Base-by-base conservation (phyloP, 371 early-diverging fungal species). In the Mucor piriformis region DNA sequence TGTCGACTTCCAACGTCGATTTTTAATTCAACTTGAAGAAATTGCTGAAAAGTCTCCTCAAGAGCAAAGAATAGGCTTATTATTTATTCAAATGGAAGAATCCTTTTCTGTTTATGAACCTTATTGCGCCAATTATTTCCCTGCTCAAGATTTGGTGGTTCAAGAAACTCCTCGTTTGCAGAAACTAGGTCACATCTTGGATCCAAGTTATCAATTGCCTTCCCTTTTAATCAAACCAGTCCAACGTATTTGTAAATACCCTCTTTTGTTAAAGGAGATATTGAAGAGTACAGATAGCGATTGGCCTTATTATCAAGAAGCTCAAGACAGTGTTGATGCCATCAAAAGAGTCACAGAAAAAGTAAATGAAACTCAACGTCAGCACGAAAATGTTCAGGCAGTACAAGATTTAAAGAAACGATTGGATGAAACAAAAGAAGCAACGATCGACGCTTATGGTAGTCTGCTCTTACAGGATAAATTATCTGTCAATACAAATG, bases 171-270 rank as follows among this genome's bases (percentile, higher is more conserved):
- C 75, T 44, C 79, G 79, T 52, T 72, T 85, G 15, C 81, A 79
- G 63, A 77, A 76, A 59, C 70, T 91, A 49, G 74, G 81, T 27
- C 80, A 87, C 57, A 70, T 94, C 18, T 73, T 96, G 50, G 95
- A 97, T 54, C 94, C 96, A 8, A 83, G 76, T 29, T 90, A 91
- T 56, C 90, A 90, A 61, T 79, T 98, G 50, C 95, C 90, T 18
- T 93, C 95, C 15, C 83, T 92, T 71, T 82, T 99, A 42, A 96
- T 99, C 76, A 95, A 95, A 73, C 99, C 99, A 1, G 89, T 98
- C 1, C 98, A 99, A 76, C 88, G 99, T 57, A 90, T 98, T 58
- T 95, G 96, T 83, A 96, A 95, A 81, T 99, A 98, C 74, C 95
- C 95, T 20, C 79, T 96, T 25, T 83, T 96, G 46, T 81, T 97